Percentiles rank a stretch among this genome's conserved stretches.
These are phyloP conservation scores for Chrysanthemum lavandulifolium DNA, from an alignment of 129 eudicot species.

Conservation along the genomic window DNA sequence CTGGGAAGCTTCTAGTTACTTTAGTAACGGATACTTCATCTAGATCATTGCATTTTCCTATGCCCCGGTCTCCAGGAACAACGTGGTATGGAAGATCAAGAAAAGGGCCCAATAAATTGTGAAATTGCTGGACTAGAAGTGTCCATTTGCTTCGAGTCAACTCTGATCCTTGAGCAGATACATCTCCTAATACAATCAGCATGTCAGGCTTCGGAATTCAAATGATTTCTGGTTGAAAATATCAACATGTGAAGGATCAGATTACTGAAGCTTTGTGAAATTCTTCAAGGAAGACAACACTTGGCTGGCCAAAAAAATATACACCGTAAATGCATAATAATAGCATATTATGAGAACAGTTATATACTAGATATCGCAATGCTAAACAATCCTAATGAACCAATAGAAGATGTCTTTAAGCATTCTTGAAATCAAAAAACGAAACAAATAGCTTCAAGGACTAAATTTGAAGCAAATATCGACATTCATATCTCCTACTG, in stretches of 20 bases:
- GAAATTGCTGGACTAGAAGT: constrained; percentile 43
- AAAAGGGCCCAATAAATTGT: constrained; percentile 48
- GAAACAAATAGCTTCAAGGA: too few species aligned
- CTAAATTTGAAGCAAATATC: too few species aligned
- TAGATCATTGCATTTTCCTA: constrained; percentile 45
- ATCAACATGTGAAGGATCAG: constrained; percentile 38
- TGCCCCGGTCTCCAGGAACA: constrained; percentile 56
- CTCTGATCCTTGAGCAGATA: constrained; percentile 51
- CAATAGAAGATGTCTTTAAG: too few species aligned
- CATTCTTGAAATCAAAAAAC: too few species aligned
- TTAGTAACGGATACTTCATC: constrained; percentile 33
- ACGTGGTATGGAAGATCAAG: constrained; percentile 55
- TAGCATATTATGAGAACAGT: too few species aligned
- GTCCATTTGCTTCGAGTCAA: constrained; percentile 50
- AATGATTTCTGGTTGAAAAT: constrained; percentile 65
- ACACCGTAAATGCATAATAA: too few species aligned
- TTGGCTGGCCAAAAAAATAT: too few species aligned
- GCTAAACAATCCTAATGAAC: too few species aligned
- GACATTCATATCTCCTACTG: too few species aligned
- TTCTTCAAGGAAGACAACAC: not conserved
- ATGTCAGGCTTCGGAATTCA: constrained; percentile 65
- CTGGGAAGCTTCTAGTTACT: constrained; percentile 49
- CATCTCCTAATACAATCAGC: constrained; percentile 66
- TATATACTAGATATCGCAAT: too few species aligned
- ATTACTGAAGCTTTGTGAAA: constrained; percentile 25